Conservation (phyloP, 2,329 filamentous ascomycete species). For the Diaporthe vaccinii region DNA sequence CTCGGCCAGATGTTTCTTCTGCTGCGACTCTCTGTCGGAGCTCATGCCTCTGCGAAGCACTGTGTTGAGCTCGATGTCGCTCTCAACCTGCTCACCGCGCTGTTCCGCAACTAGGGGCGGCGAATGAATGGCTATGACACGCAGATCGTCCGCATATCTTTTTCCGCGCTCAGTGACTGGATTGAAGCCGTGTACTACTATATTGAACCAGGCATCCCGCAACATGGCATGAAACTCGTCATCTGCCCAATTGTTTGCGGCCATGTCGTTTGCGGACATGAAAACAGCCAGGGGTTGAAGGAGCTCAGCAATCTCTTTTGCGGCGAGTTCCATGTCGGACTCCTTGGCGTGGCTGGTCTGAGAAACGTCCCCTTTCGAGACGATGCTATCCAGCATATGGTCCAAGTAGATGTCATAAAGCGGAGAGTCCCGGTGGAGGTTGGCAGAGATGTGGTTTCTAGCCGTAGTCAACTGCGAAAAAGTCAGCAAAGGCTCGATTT, state of each 20-base stretch:
- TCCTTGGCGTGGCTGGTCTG: conserved; percentile 80
- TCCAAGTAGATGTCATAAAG: conserved; percentile 87
- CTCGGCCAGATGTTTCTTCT: conserved; percentile 82
- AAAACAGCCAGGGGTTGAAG: conserved; percentile 89
- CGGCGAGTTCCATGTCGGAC: conserved; percentile 84
- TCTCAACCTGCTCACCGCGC: conserved; percentile 90
- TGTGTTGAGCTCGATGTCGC: conserved; percentile 96
- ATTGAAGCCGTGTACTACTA: conserved; percentile 92
- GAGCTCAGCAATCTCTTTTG: conserved; percentile 88
- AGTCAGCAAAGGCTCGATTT: not conserved
- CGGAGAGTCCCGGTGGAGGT: conserved; percentile 76
- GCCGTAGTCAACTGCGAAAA: conserved; percentile 75
- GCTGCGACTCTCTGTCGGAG: conserved; percentile 80
- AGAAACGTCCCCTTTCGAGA: conserved; percentile 90
- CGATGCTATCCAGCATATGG: conserved; percentile 86
- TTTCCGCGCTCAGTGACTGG: conserved; percentile 80
- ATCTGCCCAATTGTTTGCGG: conserved; percentile 62
- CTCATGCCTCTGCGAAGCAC: conserved; percentile 89
- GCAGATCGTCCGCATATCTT: conserved; percentile 81
- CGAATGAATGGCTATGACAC: conserved; percentile 87
- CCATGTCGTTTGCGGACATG: conserved; percentile 76
- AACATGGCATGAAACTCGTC: conserved; percentile 81
- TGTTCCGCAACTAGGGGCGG: conserved; percentile 90
- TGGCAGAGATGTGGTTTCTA: conserved; percentile 81
- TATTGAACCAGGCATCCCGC: conserved; percentile 98